Base-by-base conservation (phyloP, 192 early-diverging fungal species). In the Gaertneriomyces semiglobifer region DNA sequence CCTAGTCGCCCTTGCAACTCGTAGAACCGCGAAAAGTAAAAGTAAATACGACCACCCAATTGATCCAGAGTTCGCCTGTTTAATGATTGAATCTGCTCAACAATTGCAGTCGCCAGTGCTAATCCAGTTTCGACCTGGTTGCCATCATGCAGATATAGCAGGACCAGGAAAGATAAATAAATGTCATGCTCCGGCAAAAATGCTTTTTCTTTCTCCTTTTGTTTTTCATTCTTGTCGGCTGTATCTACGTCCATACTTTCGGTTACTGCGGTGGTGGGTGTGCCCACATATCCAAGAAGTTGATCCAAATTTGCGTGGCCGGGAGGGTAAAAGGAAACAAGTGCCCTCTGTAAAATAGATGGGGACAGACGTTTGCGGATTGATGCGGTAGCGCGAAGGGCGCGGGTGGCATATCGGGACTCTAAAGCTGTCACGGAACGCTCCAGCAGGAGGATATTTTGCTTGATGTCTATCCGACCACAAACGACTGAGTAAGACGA, bases 61-160 rank as follows among this genome's bases (percentile, higher is more conserved):
- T 90, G 89, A 74, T 99, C 97, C 69, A 98, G 58, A 0, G 93
- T 94, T 69, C 95, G 85, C 61, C 94, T 85, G 78, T 96, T 98
- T 44, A 88, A 72, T 7, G 74, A 70, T 59, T 50, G 48, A 50
- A 50, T 18, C 18, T 18, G 48, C 18, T 50, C 18, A 50, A 50
- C 48, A 50, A 50, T 50, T 50, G 18, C 48, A 50, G 48, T 50
- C 48, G 12, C 55, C 20, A 57, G 11, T 38, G 16, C 56, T 58
- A 58, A 16, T 58, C 14, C 14, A 18, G 16, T 50, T 50, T 58
- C 18, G 25, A 33, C 25, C 25, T 33, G 25, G 25, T 33, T 33
- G 25, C 25, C 81, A 70, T 98, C 96, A 56, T 96, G 82, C 10
- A 95, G 80, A 58, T 81, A 88, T 11, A 96, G 81, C 72, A 94